Percentiles rank a stretch among this genome's conserved stretches.
These are phyloP conservation scores for Trichoderma koningii DNA, from an alignment of 2,329 filamentous ascomycete genomes.

Conservation along the genomic window DNA sequence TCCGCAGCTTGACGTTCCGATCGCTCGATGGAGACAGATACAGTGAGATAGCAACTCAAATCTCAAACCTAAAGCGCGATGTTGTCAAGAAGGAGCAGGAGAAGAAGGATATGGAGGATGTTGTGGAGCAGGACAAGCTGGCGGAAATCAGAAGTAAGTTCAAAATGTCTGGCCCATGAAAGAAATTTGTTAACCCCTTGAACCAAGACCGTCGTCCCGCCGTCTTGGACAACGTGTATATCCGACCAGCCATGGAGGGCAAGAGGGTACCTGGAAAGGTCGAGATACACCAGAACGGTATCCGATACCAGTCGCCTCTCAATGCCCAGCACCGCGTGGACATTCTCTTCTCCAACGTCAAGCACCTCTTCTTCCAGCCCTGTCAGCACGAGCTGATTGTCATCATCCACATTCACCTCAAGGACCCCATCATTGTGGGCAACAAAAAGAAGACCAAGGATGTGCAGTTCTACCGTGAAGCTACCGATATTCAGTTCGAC, in stretches of 20 bases:
- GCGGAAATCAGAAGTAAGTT: slow-evolving; percentile 84
- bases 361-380: slow-evolving; percentile 98
- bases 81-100: slow-evolving; percentile 91
- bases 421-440: slow-evolving; percentile 96
- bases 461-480: slow-evolving; percentile 96
- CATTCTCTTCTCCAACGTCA: slow-evolving; percentile 96
- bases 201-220: slow-evolving; percentile 79
- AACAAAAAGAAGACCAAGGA: slow-evolving; percentile 99
- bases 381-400: slow-evolving; percentile 96
- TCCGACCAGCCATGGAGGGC: slow-evolving; percentile 91
- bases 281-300: slow-evolving; percentile 98
- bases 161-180: background rate
- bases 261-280: slow-evolving; percentile 95
- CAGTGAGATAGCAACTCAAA: slow-evolving; percentile 86
- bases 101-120: slow-evolving; percentile 99
- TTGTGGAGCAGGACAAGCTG: slow-evolving; percentile 97
- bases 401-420: slow-evolving; percentile 95
- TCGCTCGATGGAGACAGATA: slow-evolving; percentile 88
- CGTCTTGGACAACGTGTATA: slow-evolving; percentile 90
- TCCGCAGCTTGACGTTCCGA: slow-evolving; percentile 91
- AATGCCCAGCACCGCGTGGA: slow-evolving; percentile 83
- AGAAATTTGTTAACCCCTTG: slow-evolving; percentile 42
- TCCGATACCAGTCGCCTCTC: slow-evolving; percentile 84
- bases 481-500: slow-evolving; percentile 97
- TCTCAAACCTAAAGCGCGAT: slow-evolving; percentile 94